Evolutionary conservation across 441 rosid genomes (phyloP).

Genomic region (Brassica balearica): DNA sequence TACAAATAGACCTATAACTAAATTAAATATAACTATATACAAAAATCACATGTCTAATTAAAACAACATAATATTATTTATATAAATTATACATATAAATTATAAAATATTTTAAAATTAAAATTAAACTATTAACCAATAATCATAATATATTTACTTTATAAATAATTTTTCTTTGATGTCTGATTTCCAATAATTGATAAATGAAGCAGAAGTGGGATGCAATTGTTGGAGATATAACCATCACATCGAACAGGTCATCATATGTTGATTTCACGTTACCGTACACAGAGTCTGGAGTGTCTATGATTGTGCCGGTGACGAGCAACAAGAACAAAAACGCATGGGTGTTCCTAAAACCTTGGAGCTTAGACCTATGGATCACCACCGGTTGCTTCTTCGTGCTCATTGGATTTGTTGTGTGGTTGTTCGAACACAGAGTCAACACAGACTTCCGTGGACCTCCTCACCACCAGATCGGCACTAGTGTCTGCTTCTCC

Average conservation of each 20-base stretch:
- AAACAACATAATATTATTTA: too few species aligned
- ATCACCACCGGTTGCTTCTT: slow-evolving; percentile 42
- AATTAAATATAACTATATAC: too few species aligned
- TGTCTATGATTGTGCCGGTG: slow-evolving; percentile 48
- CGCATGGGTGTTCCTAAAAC: slow-evolving; percentile 46
- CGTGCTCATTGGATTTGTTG: slow-evolving; percentile 46
- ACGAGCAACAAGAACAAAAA: slow-evolving; percentile 17
- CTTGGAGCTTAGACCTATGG: slow-evolving; percentile 56
- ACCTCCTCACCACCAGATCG: slow-evolving; percentile 46
- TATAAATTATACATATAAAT: too few species aligned
- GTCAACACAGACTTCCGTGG: slow-evolving; percentile 50
- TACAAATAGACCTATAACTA: too few species aligned
- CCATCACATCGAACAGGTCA: slow-evolving; percentile 46
- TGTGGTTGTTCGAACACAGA: slow-evolving; percentile 55
- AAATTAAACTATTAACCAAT: too few species aligned
- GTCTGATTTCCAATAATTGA: neutral
- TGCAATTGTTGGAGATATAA: slow-evolving; percentile 57
- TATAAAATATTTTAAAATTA: too few species aligned
- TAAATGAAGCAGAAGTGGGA: slow-evolving; percentile 42
- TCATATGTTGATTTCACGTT: slow-evolving; percentile 48
- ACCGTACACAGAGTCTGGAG: slow-evolving; percentile 59
- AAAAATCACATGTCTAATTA: too few species aligned
- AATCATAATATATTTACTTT: too few species aligned
- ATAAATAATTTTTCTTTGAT: neutral
- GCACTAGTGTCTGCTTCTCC: slow-evolving; percentile 51